Conservation (phyloP, 306 rosid species). For the Cicer chorassanicum region DNA sequence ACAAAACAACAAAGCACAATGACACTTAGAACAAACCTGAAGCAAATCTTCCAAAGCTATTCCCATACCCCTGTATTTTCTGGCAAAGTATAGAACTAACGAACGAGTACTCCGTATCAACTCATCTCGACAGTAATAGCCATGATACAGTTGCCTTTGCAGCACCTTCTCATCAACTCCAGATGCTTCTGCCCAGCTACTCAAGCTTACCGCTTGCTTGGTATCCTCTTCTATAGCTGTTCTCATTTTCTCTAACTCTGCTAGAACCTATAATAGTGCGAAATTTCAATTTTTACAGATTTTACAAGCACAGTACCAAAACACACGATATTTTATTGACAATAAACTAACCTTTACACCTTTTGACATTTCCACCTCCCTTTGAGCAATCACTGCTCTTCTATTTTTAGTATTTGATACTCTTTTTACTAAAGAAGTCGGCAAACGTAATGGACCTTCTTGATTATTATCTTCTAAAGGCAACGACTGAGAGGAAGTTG, state of each 20-base stretch:
- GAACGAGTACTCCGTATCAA: conserved; percentile 77
- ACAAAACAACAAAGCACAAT: conserved; percentile 1
- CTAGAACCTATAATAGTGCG: conserved; percentile 59
- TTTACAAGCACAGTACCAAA: conserved; percentile 11
- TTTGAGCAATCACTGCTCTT: conserved; percentile 55
- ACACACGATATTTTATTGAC: conserved; percentile 16
- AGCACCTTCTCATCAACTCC: conserved; percentile 70
- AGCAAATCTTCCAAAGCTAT: conserved; percentile 77
- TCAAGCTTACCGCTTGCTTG: conserved; percentile 62
- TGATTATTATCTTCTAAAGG: conserved; percentile 43
- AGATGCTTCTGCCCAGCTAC: conserved; percentile 83
- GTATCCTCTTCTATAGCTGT: conserved; percentile 68
- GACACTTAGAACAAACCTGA: conserved; percentile 66
- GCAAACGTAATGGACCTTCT: conserved; percentile 38
- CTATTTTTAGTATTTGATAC: conserved; percentile 52
- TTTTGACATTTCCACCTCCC: conserved; percentile 78
- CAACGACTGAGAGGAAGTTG: conserved; percentile 43
- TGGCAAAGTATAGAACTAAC: conserved; percentile 72
- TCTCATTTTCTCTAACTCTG: conserved; percentile 73
- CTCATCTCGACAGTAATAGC: conserved; percentile 78
- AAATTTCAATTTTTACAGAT: background rate
- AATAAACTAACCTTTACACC: conserved; percentile 73
- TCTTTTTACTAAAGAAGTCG: conserved; percentile 53
- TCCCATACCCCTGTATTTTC: conserved; percentile 81
- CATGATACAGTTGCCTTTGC: conserved; percentile 59